phyloP scores from a whole-genome alignment of 1,284 basidiomycete genomes.

The Sporisorium sorghi region DNA sequence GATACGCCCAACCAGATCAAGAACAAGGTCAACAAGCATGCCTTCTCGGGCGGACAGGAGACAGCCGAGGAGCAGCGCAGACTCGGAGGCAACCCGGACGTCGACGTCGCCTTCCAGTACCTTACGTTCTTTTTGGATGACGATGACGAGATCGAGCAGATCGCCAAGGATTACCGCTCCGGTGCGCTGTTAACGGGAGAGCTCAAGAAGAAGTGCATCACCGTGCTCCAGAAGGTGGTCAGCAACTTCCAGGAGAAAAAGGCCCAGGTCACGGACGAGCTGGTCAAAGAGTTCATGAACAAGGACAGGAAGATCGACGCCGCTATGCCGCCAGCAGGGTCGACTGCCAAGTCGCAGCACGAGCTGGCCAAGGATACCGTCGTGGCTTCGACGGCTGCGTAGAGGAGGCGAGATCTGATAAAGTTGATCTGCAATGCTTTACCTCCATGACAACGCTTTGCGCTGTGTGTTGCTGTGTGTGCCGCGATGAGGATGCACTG shows the following conservation, averaged over 20 bases:
- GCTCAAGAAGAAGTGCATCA: constrained; percentile 90
- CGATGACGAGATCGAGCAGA: constrained; percentile 82
- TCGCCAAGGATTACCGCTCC: constrained; percentile 91
- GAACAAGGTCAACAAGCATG: constrained; percentile 89
- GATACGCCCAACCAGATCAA: constrained; percentile 94
- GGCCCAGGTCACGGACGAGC: constrained; percentile 82
- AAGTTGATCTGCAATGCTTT: not conserved
- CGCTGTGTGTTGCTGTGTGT: not conserved
- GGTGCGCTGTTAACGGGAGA: constrained; percentile 90
- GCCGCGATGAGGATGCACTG: too few relatives aligned
- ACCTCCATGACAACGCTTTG: not conserved
- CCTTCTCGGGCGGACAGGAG: constrained; percentile 74
- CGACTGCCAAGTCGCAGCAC: constrained; percentile 48
- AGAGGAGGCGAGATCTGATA: not conserved
- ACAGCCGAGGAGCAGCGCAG: constrained; percentile 92
- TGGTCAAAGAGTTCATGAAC: constrained; percentile 86
- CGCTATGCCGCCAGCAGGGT: constrained; percentile 41
- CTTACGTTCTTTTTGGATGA: constrained; percentile 96
- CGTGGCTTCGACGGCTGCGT: constrained; percentile 30
- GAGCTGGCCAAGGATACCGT: constrained; percentile 40
- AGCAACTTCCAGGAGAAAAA: constrained; percentile 89
- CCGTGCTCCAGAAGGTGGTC: constrained; percentile 84
- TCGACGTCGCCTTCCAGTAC: constrained; percentile 97
- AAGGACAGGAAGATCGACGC: constrained; percentile 78
- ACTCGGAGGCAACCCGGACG: constrained; percentile 90